Evolutionary conservation across 352 stramenopile genomes (phyloP).

Genomic region (Globisporangium yorkense): DNA sequence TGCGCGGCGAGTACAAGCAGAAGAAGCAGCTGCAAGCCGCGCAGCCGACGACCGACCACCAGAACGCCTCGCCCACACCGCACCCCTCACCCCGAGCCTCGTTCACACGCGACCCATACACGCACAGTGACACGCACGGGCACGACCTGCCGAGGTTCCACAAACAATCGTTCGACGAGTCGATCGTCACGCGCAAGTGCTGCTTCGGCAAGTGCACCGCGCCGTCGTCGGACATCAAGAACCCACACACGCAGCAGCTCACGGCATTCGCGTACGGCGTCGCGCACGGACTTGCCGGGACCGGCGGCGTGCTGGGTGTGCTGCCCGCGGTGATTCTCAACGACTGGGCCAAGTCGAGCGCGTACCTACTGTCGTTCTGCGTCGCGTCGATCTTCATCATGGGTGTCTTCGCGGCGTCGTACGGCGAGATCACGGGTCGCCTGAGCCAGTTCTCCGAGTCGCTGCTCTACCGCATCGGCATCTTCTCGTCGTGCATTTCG

Average conservation of each 20-base stretch:
- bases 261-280: conserved; percentile 80
- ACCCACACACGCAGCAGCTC: conserved; percentile 51
- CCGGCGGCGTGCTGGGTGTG: conserved; percentile 64
- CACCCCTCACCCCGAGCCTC: no score
- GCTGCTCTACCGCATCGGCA: conserved; percentile 60
- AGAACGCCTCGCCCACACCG: neutral
- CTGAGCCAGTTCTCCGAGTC: conserved; percentile 43
- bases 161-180: conserved; percentile 1
- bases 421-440: conserved; percentile 65
- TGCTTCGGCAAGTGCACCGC: neutral
- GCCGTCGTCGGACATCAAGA: conserved; percentile 19
- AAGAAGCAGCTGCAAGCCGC: neutral
- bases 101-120: neutral
- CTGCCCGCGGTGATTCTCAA: conserved; percentile 79
- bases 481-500: conserved; percentile 72
- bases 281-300: conserved; percentile 73
- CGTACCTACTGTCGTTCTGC: conserved; percentile 88
- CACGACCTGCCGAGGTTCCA: neutral
- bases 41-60: neutral
- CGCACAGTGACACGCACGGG: neutral
- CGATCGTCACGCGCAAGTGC: conserved; percentile 18
- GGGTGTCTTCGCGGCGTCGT: conserved; percentile 84
- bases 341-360: conserved; percentile 52
- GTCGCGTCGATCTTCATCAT: conserved; percentile 88
- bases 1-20: conserved; percentile 40